Evolutionary conservation across 257 asterid species (phyloP).

Genomic region (Leptodermis oblonga): DNA sequence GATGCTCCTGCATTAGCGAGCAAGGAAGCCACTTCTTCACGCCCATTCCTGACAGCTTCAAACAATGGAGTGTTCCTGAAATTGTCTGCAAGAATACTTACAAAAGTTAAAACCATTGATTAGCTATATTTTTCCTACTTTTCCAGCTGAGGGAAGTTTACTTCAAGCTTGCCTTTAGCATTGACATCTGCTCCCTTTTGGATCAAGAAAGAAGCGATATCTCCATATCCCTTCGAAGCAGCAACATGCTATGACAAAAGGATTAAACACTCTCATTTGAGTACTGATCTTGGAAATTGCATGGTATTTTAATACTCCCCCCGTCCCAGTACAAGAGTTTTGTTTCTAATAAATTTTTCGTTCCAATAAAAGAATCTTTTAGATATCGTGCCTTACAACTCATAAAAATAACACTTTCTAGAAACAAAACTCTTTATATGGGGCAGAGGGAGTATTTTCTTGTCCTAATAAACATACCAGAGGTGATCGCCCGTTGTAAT

Average conservation of each 20-base stretch:
- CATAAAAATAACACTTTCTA: too few species aligned
- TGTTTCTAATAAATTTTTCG: too few species aligned
- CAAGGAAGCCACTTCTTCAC: conserved; percentile 44
- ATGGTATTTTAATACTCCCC: too few species aligned
- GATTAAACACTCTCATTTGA: neutral
- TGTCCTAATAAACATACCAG: conserved; percentile 37
- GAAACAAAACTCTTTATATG: too few species aligned
- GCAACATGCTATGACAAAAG: conserved; percentile 53
- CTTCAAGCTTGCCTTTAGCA: conserved; percentile 34
- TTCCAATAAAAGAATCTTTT: too few species aligned
- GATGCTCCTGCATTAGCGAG: conserved; percentile 49
- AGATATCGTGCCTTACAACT: neutral
- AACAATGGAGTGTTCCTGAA: conserved; percentile 52
- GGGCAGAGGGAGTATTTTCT: too few species aligned
- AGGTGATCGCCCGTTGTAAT: conserved; percentile 62
- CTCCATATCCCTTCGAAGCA: conserved; percentile 58
- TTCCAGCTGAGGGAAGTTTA: neutral
- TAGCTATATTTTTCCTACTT: neutral
- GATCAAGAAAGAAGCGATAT: conserved; percentile 43
- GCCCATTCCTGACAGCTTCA: conserved; percentile 62
- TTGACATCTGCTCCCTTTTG: conserved; percentile 41
- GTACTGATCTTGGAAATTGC: neutral
- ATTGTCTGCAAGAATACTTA: conserved; percentile 31
- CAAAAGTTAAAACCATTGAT: neutral
- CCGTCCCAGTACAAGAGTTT: too few species aligned